Conservation (phyloP, 306 rosid genomes). For the Ammopiptanthus mongolicus region DNA sequence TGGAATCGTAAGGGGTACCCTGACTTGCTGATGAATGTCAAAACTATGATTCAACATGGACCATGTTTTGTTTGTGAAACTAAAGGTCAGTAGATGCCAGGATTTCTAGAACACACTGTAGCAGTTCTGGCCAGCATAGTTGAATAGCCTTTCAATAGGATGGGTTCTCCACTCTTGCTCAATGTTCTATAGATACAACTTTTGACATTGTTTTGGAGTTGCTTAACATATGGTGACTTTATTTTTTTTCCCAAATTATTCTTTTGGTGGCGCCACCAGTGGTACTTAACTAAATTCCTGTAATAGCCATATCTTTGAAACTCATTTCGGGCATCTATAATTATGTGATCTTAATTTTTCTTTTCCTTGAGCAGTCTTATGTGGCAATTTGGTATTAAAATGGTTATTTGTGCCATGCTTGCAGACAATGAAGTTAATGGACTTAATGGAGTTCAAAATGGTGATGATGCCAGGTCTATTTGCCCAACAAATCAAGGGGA, state of each 20-base stretch:
- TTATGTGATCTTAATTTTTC: neutral
- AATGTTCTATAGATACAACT: neutral
- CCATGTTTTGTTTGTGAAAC: constrained; percentile 31
- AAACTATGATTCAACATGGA: constrained; percentile 30
- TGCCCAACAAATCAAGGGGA: neutral
- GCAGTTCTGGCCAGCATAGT: constrained; percentile 1
- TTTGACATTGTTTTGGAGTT: neutral
- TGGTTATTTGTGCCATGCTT: constrained; percentile 13
- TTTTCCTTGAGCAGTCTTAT: neutral
- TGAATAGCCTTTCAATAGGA: neutral
- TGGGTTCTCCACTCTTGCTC: constrained; percentile 1
- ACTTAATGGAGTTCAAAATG: constrained; percentile 25
- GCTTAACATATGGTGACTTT: neutral
- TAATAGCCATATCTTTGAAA: neutral
- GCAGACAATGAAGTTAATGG: constrained; percentile 35
- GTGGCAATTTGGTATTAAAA: constrained; percentile 4
- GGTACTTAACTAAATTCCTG: neutral
- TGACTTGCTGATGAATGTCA: constrained; percentile 31
- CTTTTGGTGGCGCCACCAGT: no score
- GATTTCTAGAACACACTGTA: constrained; percentile 11
- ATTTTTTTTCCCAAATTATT: neutral
- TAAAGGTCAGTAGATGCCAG: constrained; percentile 35
- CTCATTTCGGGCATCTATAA: neutral
- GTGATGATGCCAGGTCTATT: constrained; percentile 4
- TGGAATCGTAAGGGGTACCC: constrained; percentile 17